Conservation (phyloP, 495 filamentous ascomycete genomes). For the Aspergillus affinis region DNA sequence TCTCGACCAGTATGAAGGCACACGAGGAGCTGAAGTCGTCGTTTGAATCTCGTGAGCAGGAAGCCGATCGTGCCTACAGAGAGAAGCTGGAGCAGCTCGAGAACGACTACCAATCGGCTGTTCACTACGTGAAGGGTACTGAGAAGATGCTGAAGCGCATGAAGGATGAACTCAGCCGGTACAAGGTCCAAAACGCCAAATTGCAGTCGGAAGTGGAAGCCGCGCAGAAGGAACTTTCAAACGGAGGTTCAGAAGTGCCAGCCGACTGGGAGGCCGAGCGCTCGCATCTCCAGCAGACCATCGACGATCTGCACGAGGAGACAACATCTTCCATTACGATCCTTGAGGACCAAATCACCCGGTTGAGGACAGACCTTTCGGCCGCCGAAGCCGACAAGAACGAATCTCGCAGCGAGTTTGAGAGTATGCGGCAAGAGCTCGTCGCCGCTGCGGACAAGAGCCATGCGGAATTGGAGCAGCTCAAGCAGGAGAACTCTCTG, state of each 20-base stretch:
- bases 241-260: constrained; percentile 35
- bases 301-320: constrained; percentile 64
- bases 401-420: constrained; percentile 52
- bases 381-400: constrained; percentile 67
- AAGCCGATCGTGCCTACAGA: constrained; percentile 79
- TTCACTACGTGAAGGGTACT: constrained; percentile 98
- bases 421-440: constrained; percentile 60
- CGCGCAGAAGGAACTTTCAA: constrained; percentile 39
- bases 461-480: constrained; percentile 69
- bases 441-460: constrained; percentile 53
- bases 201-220: constrained; percentile 76
- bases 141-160: constrained; percentile 99
- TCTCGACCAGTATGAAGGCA: constrained; percentile 71
- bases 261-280: constrained; percentile 80
- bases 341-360: constrained; percentile 69
- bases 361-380: constrained; percentile 66
- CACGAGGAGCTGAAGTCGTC: constrained; percentile 79
- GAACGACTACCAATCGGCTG: constrained; percentile 96
- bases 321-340: constrained; percentile 61
- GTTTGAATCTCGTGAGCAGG: constrained; percentile 76
- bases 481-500: constrained; percentile 75
- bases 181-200: constrained; percentile 81
- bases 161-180: constrained; percentile 90
- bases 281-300: constrained; percentile 59
- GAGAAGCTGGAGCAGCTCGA: constrained; percentile 92